Conservation (phyloP, 164 flowering plant genomes). For the Aristolochia californica region DNA sequence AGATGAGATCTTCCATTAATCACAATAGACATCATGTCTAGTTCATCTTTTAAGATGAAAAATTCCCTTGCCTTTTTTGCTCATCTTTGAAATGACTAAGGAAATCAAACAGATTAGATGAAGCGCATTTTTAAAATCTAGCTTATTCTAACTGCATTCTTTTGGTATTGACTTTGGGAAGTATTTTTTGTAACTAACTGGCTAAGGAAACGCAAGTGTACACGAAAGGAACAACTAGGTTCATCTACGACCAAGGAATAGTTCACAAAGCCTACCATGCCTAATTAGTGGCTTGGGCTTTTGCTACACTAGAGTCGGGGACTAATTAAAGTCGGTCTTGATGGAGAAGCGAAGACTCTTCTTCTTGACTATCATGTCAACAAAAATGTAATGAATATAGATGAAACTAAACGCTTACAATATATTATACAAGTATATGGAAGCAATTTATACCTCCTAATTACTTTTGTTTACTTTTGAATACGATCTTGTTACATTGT, state of each 20-base stretch:
- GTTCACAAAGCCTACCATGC: constrained; percentile 21
- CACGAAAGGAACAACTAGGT: constrained; percentile 77
- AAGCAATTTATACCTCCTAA: no score
- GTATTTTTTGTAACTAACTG: constrained; percentile 27
- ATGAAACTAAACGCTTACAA: no score
- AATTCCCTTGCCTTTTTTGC: not conserved
- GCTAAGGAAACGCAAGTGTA: constrained; percentile 79
- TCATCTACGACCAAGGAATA: constrained; percentile 75
- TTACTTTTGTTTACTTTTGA: no score
- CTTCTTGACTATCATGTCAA: not conserved
- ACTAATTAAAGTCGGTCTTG: no score
- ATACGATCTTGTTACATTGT: no score
- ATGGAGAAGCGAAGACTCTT: no score
- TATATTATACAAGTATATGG: no score
- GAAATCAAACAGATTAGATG: no score
- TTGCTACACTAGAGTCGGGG: no score
- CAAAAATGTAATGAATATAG: not conserved
- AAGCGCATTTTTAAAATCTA: not conserved
- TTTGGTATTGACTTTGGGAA: not conserved
- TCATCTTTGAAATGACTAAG: not conserved
- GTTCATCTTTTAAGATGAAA: no score
- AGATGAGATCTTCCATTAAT: no score
- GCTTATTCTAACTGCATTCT: no score
- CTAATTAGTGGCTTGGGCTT: constrained; percentile 4
- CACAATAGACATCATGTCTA: not conserved